Evolutionary conservation across 2,329 filamentous ascomycete genomes (phyloP), one percentile per base, ranked within the genome.

Genomic region (Apiospora marii): DNA sequence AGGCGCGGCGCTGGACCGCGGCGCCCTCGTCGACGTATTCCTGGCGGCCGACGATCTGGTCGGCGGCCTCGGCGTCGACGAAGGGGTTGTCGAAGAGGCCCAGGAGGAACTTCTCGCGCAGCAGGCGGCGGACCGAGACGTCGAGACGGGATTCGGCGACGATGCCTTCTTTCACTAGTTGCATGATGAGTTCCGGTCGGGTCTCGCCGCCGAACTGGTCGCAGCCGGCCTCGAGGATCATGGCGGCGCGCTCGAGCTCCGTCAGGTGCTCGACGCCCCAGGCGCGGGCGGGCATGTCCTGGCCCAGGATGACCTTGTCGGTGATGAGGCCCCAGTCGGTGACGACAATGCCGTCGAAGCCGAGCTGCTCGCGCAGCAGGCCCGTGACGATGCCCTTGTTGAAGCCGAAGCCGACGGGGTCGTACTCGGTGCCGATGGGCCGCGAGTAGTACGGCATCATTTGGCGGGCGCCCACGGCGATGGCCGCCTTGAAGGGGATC

Each of bases 271-370:
- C 86, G 0, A 85, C 81, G 1, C 87, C 87, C 86, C 87, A 89
- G 3, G 85, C 85, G 14, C 85, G 82, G 0, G 85, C 85, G 0
- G 84, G 84, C 82, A 86, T 84, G 46, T 84, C 79, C 74, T 87
- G 83, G 1, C 85, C 86, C 0, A 75, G 41, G 43, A 87, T 84
- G 1, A 78, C 73, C 0, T 77, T 76, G 67, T 87, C 85, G 0
- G 87, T 88, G 30, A 89, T 81, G 4, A 89, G 80, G 0, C 86
- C 86, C 87, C 87, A 89, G 73, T 89, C 87, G 0, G 84, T 87
- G 2, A 84, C 81, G 0, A 89, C 82, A n/a, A 88, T 86, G 1
- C 87, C 87, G 0, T 87, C 75, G 71, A 87, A 89, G 2, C 86
- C 86, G 0, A 88, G 80, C 67, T 88, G 80, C 1, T 82, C 74